phyloP scores from a whole-genome alignment of 257 asterid genomes.

The Fraxinus quadrangulata region DNA sequence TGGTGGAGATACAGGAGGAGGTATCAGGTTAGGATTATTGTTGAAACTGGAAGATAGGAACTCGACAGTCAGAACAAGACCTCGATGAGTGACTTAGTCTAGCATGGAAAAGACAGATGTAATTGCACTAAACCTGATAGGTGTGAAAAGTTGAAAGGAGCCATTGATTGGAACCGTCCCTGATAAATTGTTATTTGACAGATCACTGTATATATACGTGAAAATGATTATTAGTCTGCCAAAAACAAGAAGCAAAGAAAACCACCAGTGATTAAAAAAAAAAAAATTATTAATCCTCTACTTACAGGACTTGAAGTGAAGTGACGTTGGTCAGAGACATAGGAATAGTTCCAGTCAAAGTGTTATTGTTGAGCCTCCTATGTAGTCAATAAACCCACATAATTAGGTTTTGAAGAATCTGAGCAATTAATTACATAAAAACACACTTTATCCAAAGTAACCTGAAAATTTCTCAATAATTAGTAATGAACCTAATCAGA shows the following conservation, averaged over 20 bases:
- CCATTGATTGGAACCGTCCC: conserved; percentile 83
- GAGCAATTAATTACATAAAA: neutral
- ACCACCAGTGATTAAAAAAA: neutral
- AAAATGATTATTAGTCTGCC: conserved; percentile 21
- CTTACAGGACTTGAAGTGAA: conserved; percentile 99
- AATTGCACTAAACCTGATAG: conserved; percentile 67
- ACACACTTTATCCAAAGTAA: neutral
- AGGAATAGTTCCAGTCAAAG: conserved; percentile 77
- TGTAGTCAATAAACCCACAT: conserved; percentile 27
- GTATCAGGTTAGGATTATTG: conserved; percentile 43
- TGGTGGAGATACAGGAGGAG: conserved; percentile 71
- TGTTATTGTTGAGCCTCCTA: conserved; percentile 98
- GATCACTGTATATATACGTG: conserved; percentile 70
- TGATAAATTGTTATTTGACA: conserved; percentile 64
- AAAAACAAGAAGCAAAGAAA: conserved; percentile 13
- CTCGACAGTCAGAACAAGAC: conserved; percentile 31
- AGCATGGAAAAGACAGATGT: conserved; percentile 17
- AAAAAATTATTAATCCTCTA: conserved; percentile 28
- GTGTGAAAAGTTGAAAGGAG: conserved; percentile 89
- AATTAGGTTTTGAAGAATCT: conserved; percentile 20
- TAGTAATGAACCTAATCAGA: neutral
- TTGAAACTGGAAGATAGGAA: conserved; percentile 59
- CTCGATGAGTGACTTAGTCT: conserved; percentile 12
- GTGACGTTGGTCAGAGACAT: conserved; percentile 47
- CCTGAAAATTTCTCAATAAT: neutral